Evolutionary conservation across 441 rosid genomes (phyloP).

Genomic region (Erodium trifolium): DNA sequence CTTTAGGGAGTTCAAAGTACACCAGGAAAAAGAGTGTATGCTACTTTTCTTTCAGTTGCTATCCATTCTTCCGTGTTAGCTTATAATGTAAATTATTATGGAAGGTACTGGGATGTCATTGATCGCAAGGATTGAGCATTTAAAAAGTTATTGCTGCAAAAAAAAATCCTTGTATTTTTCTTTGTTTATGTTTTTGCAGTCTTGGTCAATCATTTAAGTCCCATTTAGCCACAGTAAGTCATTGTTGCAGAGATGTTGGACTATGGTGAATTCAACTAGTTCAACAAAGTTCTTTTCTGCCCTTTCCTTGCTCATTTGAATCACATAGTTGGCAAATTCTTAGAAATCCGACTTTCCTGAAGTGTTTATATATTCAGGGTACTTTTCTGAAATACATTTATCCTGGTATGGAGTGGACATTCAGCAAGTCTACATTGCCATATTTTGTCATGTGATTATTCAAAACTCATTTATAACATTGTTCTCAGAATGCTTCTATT

Average conservation of each 20-base stretch:
- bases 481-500: neutral
- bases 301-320: neutral
- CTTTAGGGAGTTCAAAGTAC: neutral
- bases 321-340: neutral
- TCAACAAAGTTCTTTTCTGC: neutral
- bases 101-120: neutral
- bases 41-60: neutral
- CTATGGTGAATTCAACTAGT: neutral
- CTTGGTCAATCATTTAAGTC: neutral
- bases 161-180: neutral
- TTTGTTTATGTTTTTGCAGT: neutral
- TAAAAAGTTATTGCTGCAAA: neutral
- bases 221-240: neutral
- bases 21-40: neutral
- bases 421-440: no score
- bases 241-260: slow-evolving; percentile 3
- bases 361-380: neutral
- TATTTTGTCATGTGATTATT: no score
- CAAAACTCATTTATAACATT: neutral
- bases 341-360: neutral
- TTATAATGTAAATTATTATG: neutral
- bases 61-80: neutral
- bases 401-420: neutral
- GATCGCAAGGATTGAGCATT: neutral
- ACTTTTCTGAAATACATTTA: neutral